Base-by-base conservation (phyloP, 768 basidiomycete species). In the Sistotremastrum niveocremeum region DNA sequence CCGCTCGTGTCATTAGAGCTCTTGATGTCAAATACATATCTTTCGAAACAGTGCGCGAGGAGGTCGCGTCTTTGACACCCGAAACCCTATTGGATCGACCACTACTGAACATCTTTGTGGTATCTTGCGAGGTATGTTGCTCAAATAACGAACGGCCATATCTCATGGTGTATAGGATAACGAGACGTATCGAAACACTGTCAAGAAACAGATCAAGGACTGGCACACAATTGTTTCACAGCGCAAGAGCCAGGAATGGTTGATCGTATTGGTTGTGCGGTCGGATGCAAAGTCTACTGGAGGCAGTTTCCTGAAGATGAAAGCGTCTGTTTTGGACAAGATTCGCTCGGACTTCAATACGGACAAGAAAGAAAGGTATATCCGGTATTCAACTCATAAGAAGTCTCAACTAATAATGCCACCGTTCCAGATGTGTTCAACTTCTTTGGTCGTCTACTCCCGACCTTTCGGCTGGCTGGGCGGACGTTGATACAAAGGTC, bases 291-390 rank as follows among this genome's bases (percentile, higher is more conserved):
- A 76, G 54, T 64, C 70, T 7, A 65, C 67, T 9, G 66, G 73
- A 37, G 76, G 74, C 9, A 79, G 77, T 54, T 74, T 86, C 62
- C 95, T 85, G 64, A 84, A 84, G 62, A 74, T 86, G 58, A 91
- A 82, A 63, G 76, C 81, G 45, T 81, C 77, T 12, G 81, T 98
- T 7, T 60, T 94, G 45, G 93, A 94, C 61, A 93, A 89, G 63
- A 73, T 99, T 41, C 84, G 74, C 61, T 76, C 84, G 1, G 95
- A 98, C 64, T 95, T 97, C 61, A 98, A 95, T 54, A 57, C 70
- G 0, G 87, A 87, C 51, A 93, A 86, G 61, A 74, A 80, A 40
- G 94, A 97, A 58, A 73, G 88, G 89, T 85, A 47, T 39, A 20
- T 20, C 20, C 20, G 20, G 60, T 55, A 20, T 36, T 30, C 28